Conservation (phyloP, 139 green algal species). For the Desmodesmus armatus region DNA sequence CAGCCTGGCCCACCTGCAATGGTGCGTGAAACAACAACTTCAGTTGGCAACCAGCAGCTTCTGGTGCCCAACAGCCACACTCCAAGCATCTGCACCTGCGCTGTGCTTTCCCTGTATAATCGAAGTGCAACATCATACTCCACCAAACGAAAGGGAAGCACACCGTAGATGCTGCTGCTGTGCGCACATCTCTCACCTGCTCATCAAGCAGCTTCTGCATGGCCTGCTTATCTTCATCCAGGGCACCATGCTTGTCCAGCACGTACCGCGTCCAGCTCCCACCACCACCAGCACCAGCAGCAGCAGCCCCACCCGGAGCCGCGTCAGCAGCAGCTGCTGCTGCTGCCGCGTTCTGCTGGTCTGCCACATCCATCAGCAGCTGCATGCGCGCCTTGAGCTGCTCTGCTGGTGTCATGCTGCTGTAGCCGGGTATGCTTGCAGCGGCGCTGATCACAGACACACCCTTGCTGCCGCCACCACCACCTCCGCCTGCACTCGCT, state of each 20-base stretch:
- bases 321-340: background rate
- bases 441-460: slow-evolving; percentile 5
- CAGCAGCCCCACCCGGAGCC: background rate
- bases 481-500: background rate
- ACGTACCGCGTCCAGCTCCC: slow-evolving; percentile 16
- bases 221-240: slow-evolving; percentile 26
- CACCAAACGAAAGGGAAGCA: too few species aligned
- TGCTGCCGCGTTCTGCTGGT: slow-evolving; percentile 13
- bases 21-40: too few species aligned
- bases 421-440: slow-evolving; percentile 8
- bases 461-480: background rate
- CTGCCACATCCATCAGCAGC: slow-evolving; percentile 6
- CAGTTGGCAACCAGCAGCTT: too few species aligned
- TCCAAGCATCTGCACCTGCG: background rate
- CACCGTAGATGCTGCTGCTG: too few species aligned
- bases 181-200: background rate
- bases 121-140: too few species aligned
- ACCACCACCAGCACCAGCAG: background rate
- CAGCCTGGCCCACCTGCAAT: too few species aligned
- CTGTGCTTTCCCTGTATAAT: too few species aligned
- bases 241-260: slow-evolving; percentile 10
- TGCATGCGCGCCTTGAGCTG: slow-evolving; percentile 27
- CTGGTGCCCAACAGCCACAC: slow-evolving; percentile 7
- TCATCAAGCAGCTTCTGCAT: slow-evolving; percentile 18
- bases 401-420: slow-evolving; percentile 19